Base-by-base conservation (phyloP, 2,329 filamentous ascomycete genomes). In the Magnaporthales sp. region DNA sequence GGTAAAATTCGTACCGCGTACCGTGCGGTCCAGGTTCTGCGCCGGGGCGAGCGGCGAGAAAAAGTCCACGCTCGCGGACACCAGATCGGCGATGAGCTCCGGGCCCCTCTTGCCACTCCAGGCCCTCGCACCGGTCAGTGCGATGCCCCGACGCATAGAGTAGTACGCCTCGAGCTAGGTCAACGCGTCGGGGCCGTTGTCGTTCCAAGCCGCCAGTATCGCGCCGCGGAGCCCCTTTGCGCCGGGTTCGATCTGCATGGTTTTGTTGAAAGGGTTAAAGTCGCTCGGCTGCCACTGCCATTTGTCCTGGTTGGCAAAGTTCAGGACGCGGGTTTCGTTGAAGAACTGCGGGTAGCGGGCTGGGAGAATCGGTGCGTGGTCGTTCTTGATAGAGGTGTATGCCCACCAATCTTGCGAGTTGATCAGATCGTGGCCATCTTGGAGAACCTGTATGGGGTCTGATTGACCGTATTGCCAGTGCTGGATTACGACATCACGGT, bases 381-480 rank as follows among this genome's bases (percentile, higher is more conserved):
- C 74, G 68, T 85, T 85, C 27, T 77, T 78, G 19, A 83, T 81
- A 31, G 82, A 76, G 69, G 85, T 83, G 69, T 81, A 84, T 54
- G 76, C 77, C 62, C 62, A 64, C 62, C 32, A 51, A 69, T 85
- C 83, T 66, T 85, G 80, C 0, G 83, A 84, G 71, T 86, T 86
- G 51, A 86, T 76, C 6, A 84, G 77, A 0, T 75, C 74, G 72
- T 84, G 84, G 51, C 79, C 79, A 56, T 81, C 79, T 9, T 75
- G 65, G 66, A 75, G 80, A 72, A 74, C 83, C 68, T 75, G 75
- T 63, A 72, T 74, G 0, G 83, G 82, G 66, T 85, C 80, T 3
- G 82, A 83, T 68, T 84, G 82, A 31, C 80, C 83, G 70, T 78
- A 83, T 62, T 81, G 80, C 84, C 83, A 86, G 70, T 87, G 85